A percentile compares a stretch with the other conserved stretches of the same genome.
Evolutionary conservation across 306 rosid species (phyloP).

Genomic region (Vicia sativa): DNA sequence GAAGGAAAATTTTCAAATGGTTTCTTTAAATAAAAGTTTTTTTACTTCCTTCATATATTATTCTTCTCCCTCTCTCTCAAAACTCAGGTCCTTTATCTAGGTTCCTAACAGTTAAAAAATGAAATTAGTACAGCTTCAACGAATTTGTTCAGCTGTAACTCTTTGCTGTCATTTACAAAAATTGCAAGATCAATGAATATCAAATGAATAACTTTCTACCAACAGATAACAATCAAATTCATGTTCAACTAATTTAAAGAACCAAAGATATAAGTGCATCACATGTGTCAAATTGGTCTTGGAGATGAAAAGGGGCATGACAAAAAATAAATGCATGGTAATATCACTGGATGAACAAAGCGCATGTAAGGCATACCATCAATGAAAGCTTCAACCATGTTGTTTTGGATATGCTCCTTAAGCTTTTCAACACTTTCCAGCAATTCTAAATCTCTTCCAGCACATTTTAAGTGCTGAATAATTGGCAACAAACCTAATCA

Average conservation of each 20-base stretch:
- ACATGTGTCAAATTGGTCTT: slow-evolving; percentile 20
- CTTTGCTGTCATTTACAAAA: slow-evolving; percentile 19
- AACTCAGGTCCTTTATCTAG: slow-evolving; percentile 10
- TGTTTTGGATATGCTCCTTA: slow-evolving; percentile 50
- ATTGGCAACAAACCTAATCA: slow-evolving; percentile 78
- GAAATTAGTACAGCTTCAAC: slow-evolving; percentile 20
- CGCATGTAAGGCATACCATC: slow-evolving; percentile 56
- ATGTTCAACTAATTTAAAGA: slow-evolving; percentile 15
- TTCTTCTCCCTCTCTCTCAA: background rate
- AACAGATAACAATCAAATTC: slow-evolving; percentile 2
- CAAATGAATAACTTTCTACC: slow-evolving; percentile 16
- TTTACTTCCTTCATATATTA: background rate
- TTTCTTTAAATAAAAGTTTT: background rate
- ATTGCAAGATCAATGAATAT: slow-evolving; percentile 35
- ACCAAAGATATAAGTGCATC: slow-evolving; percentile 12
- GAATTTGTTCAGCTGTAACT: slow-evolving; percentile 8
- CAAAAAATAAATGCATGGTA: slow-evolving; percentile 14
- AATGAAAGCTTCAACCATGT: slow-evolving; percentile 61
- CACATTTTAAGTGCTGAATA: slow-evolving; percentile 62
- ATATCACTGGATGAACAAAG: slow-evolving; percentile 31
- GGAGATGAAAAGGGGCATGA: slow-evolving; percentile 26
- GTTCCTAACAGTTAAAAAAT: slow-evolving; percentile 15
- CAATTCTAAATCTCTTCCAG: slow-evolving; percentile 63
- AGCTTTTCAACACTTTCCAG: slow-evolving; percentile 55
- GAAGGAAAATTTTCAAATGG: background rate